These are phyloP conservation scores for Penicillium longicatenatum DNA, from an alignment of 495 filamentous ascomycete species.

Conservation along the genomic window DNA sequence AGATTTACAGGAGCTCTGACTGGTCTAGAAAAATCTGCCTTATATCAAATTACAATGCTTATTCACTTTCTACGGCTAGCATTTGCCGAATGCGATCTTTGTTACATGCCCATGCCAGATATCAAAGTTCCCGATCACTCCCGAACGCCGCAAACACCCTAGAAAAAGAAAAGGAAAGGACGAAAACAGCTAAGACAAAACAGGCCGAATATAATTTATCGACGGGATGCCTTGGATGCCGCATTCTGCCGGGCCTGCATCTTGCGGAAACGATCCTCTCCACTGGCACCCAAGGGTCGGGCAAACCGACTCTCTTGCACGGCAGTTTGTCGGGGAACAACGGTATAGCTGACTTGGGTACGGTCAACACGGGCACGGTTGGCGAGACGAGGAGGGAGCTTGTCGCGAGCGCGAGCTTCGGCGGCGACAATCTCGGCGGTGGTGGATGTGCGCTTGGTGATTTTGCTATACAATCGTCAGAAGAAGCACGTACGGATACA, in stretches of 20 bases:
- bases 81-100: slow-evolving; percentile 16
- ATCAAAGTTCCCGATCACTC: slow-evolving; percentile 18
- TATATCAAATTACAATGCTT: slow-evolving; percentile 8
- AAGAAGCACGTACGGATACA: slow-evolving; percentile 1
- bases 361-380: slow-evolving; percentile 74
- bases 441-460: slow-evolving; percentile 47
- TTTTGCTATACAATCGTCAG: slow-evolving; percentile 39
- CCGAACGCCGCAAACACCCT: slow-evolving; percentile 21
- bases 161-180: slow-evolving; percentile 5
- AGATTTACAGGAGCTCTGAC: not conserved
- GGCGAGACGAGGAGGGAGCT: slow-evolving; percentile 66
- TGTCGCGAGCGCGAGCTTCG: slow-evolving; percentile 65
- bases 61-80: slow-evolving; percentile 2
- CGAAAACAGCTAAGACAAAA: not conserved
- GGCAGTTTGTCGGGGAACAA: slow-evolving; percentile 68
- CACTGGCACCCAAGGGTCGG: slow-evolving; percentile 69
- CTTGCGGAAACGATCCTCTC: slow-evolving; percentile 78
- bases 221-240: slow-evolving; percentile 17
- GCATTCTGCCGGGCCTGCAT: slow-evolving; percentile 73
- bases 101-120: slow-evolving; percentile 19
- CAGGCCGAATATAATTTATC: slow-evolving; percentile 4
- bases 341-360: slow-evolving; percentile 74
- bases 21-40: not conserved
- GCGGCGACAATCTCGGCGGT: slow-evolving; percentile 57
- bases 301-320: slow-evolving; percentile 52